Evolutionary conservation across 2,329 filamentous ascomycete species (phyloP), one percentile per base, ranked within the genome.

Genomic region (Neopestalotiopsis clavispora): DNA sequence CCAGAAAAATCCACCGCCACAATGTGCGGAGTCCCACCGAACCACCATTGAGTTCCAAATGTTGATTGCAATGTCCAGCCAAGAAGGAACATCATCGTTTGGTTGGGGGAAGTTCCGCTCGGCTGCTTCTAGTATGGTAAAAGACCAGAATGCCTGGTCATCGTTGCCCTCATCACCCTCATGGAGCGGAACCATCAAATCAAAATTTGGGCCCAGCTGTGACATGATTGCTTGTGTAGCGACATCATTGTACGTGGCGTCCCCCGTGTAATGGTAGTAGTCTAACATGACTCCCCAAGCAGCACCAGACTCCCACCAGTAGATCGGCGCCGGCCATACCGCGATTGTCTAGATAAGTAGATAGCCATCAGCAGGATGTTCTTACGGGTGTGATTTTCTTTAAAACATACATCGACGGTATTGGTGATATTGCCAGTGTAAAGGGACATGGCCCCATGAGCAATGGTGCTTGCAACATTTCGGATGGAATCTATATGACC

Each of bases 1-100:
- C 93, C 93, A 95, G 68, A 89, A 85, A 61, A 96, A 81, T 4
- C 94, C 94, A 70, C 94, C 94, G 32, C 84, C 85, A 75, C 94
- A 97, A 52, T 83, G 80, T 0, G 84, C 81, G 0, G 82, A 85
- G 77, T 95, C 90, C 94, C 94, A 96, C 60, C 94, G 88, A 28
- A 79, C 79, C 4, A 85, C 85, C 75, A 94, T 91, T 58, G 87
- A 86, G 77, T 94, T 90, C 85, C 93, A 96, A 40, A 93, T 87
- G 72, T 92, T 93, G 73, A 87, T 84, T 7, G 88, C 88, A 32
- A 96, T 85, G 30, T 91, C 83, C 20, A 93, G 83, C 89, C 91
- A 94, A 9, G 86, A 82, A 0, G 91, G 90, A 49, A 88, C 80
- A 17, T 77, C 77, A 9, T 80, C 74, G n/a, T 89, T 82, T 7